Evolutionary conservation across 2,329 filamentous ascomycete genomes (phyloP).

Genomic region (Aspergillus brasiliensis): DNA sequence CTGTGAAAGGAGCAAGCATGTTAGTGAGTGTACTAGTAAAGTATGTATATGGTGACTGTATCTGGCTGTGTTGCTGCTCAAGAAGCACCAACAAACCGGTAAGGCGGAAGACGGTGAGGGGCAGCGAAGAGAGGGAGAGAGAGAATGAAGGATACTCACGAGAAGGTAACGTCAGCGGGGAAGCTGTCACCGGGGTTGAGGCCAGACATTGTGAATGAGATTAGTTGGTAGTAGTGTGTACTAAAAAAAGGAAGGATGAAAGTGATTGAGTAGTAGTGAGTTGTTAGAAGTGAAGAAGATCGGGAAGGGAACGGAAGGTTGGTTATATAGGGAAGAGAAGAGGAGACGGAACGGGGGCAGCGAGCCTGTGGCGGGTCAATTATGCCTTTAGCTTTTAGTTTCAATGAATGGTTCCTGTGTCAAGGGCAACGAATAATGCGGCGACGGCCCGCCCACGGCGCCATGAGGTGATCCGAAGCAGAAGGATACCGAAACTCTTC

Average conservation of each 20-base stretch:
- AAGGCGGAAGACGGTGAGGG: not conserved
- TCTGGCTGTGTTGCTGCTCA: not conserved
- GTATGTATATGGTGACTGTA: not conserved
- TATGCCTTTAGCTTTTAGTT: conserved; percentile 11
- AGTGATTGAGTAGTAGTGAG: conserved; percentile 9
- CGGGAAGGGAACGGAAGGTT: conserved; percentile 16
- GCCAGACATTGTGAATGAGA: conserved; percentile 57
- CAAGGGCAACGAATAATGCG: conserved; percentile 13
- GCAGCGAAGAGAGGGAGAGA: not conserved
- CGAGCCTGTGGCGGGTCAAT: conserved; percentile 25
- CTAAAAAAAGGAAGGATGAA: conserved; percentile 5
- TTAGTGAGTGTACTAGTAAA: conserved; percentile 8
- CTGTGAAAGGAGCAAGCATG: conserved; percentile 38
- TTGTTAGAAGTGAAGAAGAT: conserved; percentile 2
- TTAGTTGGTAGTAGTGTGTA: conserved; percentile 12
- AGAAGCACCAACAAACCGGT: not conserved
- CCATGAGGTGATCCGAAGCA: conserved; percentile 37
- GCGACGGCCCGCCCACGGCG: conserved; percentile 18
- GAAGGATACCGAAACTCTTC: conserved; percentile 41
- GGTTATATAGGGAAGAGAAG: conserved; percentile 20
- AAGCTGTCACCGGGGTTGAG: conserved; percentile 82
- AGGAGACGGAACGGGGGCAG: conserved; percentile 10
- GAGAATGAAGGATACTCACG: conserved; percentile 49
- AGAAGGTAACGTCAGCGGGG: conserved; percentile 77
- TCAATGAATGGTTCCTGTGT: conserved; percentile 14